Evolutionary conservation across 257 asterid species (phyloP).

Genomic region (Verbascum thapsus): DNA sequence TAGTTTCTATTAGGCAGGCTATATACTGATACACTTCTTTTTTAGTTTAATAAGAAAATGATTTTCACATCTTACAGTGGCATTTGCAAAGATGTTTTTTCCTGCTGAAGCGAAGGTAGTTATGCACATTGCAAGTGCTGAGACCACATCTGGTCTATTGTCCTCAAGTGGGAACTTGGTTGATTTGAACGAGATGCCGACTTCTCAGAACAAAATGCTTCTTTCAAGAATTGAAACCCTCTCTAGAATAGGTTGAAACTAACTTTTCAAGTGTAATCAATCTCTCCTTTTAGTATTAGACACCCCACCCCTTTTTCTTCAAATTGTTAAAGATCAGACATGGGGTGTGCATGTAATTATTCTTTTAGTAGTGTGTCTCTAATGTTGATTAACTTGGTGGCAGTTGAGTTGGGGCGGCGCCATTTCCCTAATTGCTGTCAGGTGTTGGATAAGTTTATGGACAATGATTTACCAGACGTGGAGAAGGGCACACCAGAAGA

Average conservation of each 20-base stretch:
- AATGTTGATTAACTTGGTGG: constrained; percentile 28
- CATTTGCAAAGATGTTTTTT: constrained; percentile 68
- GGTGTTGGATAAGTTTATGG: constrained; percentile 71
- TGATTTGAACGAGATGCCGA: constrained; percentile 76
- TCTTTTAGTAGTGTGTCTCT: neutral
- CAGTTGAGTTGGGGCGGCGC: constrained; percentile 71
- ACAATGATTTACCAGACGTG: constrained; percentile 57
- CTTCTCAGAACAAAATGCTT: constrained; percentile 49
- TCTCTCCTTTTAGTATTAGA: neutral
- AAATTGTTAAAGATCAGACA: too few species aligned
- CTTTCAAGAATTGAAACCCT: constrained; percentile 58
- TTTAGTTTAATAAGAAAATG: too few species aligned
- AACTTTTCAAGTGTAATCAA: neutral
- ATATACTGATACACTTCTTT: too few species aligned
- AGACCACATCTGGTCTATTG: constrained; percentile 55
- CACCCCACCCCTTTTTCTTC: too few species aligned
- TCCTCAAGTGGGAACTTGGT: constrained; percentile 62
- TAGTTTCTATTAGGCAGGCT: neutral
- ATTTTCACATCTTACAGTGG: constrained; percentile 44
- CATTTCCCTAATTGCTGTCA: constrained; percentile 75
- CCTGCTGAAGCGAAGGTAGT: constrained; percentile 82
- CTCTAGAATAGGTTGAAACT: constrained; percentile 60
- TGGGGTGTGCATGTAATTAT: too few species aligned
- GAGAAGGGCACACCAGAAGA: constrained; percentile 71
- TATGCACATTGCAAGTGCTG: constrained; percentile 78